These are phyloP conservation scores for Oenanthe sinensis DNA, from an alignment of 129 eudicot genomes.

Conservation along the genomic window DNA sequence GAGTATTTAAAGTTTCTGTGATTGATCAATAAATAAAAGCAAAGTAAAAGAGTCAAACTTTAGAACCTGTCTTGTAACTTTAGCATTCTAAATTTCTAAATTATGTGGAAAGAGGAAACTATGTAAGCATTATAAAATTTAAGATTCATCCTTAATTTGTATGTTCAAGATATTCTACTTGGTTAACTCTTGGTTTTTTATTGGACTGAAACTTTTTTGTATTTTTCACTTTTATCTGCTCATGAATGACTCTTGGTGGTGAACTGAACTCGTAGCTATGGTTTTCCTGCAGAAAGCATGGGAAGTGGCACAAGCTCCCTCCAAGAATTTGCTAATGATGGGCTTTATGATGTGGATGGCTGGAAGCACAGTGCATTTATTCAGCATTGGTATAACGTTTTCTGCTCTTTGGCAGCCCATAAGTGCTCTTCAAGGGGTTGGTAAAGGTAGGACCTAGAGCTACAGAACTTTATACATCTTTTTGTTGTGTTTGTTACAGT, in stretches of 20 bases:
- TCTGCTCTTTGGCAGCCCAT: constrained; percentile 95
- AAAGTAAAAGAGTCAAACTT: background rate
- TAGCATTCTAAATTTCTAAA: background rate
- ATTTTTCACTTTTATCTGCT: background rate
- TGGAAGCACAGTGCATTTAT: constrained; percentile 91
- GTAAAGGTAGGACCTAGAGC: constrained; percentile 36
- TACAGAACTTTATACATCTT: background rate
- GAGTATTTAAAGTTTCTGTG: background rate
- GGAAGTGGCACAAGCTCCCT: constrained; percentile 94
- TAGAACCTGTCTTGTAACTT: background rate
- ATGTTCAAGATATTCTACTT: background rate
- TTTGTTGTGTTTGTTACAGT: background rate
- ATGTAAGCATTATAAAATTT: background rate
- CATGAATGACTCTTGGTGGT: background rate
- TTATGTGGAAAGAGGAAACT: background rate
- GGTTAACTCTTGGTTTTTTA: background rate
- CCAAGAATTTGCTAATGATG: constrained; percentile 79
- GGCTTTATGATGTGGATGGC: constrained; percentile 99
- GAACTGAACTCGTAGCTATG: background rate
- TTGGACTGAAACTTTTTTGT: background rate
- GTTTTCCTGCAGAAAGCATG: constrained; percentile 65
- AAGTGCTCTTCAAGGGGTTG: constrained; percentile 87
- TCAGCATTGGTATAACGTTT: constrained; percentile 88
- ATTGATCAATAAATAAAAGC: background rate
- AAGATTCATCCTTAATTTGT: background rate